Base-by-base conservation (phyloP, 495 filamentous ascomycete species). In the Venustampulla echinocandica region DNA sequence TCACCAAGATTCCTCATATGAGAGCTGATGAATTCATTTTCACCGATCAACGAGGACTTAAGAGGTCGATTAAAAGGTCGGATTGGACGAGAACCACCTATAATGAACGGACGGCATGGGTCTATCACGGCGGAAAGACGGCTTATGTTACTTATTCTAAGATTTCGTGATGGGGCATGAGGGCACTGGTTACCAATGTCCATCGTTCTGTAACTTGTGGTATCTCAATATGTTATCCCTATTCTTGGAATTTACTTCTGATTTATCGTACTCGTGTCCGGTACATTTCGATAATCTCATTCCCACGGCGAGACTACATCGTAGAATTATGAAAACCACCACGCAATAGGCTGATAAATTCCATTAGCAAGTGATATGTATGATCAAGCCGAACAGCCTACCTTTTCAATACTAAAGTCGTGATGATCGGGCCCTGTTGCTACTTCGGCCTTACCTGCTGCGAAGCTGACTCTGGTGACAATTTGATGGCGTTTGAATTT, bases 41-140 rank as follows among this genome's bases (percentile, higher is more conserved):
- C 21, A 46, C 14, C 14, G 33, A 46, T 20, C 2, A 25, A 14
- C 6, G 33, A 25, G 33, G 33, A 21, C 15, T 24, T 10, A 6
- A 10, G 32, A 46, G 44, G 27, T 10, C 19, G 2, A 46, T 21
- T 37, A 38, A 13, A 24, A 23, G 27, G 33, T 14, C 15, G 9
- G 33, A 46, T 46, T 46, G 44, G 44, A 46, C 17, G n/a, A 46
- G 27, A 38, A 46, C 33, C n/a, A 46, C 13, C 17, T 38, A 46
- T 27, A 17, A 17, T 25, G 33, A 21, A 27, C 6, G 22, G 21
- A 15, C 17, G 22, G 33, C 44, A 9, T 46, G 44, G 44, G 4
- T 23, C 6, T 38, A 46, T 38, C 19, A 38, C 7, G 27, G 27
- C 13, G 7, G 27, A 13, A 30, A 30, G 27, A 30, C 27, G 14